Evolutionary conservation across 306 rosid genomes (phyloP), one percentile per base, ranked within the genome.

Genomic region (Astragalus membranaceus): DNA sequence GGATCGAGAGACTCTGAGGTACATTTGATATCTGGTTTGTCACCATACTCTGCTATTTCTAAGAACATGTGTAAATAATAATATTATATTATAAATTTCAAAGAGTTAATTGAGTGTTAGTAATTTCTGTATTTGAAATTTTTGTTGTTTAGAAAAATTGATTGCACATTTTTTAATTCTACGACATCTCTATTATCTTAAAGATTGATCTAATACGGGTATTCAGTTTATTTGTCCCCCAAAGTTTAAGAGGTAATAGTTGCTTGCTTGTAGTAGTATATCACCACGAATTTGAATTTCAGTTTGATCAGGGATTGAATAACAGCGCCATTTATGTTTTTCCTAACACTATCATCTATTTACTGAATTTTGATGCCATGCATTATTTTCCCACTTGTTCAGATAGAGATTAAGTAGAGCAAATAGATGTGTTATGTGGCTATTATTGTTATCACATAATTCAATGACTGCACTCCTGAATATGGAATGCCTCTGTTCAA

Each of bases 1-100:
- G 99, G 99, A 60, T 85, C 85, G 43, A 89, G 99, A 81, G 99
- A 95, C 79, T 95, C 99, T 51, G 96, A 95, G 97, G 99, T 95
- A 81, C 74, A 44, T 50, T 39, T 70, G 43, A 43, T 70, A 16
- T 70, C 56, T 71, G 56, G 23, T 8, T 7, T 17, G 70, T 62
- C 23, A 54, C 44, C 39, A 17, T 29, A 53, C 48, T 23, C 53
- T 49, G 23, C 55, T 43, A 32, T 58, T 65, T 52, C 50, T 69
- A 36, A 63, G 32, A 63, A 63, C 47, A 23, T 35, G 16, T 63
- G 54, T 42, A 20, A 20, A 20, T 20, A 64, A 74, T 58, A 4
- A 50, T 62, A 42, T 73, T 29, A 52, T 13, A 37, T 47, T 29
- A 52, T 13, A 37, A 47, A 11, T 47, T 67, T 67, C 6, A 56